Evolutionary conservation across 768 basidiomycete genomes (phyloP).

Genomic region (Ramaria rubella): DNA sequence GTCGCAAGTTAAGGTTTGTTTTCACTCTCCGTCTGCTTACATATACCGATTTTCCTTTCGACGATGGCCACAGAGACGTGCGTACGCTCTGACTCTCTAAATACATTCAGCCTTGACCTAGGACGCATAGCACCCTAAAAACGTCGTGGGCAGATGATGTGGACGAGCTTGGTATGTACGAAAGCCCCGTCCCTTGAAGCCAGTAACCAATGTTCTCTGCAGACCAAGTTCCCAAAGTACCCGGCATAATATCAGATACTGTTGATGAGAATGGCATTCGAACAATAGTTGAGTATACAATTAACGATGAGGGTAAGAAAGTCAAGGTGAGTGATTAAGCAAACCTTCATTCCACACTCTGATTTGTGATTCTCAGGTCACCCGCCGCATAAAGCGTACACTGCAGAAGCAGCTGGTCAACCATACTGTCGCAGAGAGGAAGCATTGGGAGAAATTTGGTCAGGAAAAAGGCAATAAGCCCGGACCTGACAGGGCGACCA

Average conservation of each 20-base stretch:
- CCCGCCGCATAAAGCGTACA: slow-evolving; percentile 76
- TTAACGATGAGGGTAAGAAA: slow-evolving; percentile 92
- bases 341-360: slow-evolving; percentile 2
- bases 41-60: neutral
- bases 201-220: neutral
- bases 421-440: slow-evolving; percentile 87
- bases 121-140: slow-evolving; percentile 30
- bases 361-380: slow-evolving; percentile 49
- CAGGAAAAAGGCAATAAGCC: slow-evolving; percentile 78
- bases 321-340: slow-evolving; percentile 61
- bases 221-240: slow-evolving; percentile 15
- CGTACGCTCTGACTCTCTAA: neutral
- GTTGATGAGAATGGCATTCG: slow-evolving; percentile 84
- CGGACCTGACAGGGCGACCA: slow-evolving; percentile 90
- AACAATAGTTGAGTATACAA: slow-evolving; percentile 71
- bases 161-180: slow-evolving; percentile 47
- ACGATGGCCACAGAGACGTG: slow-evolving; percentile 3
- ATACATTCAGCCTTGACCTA: neutral
- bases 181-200: neutral
- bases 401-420: slow-evolving; percentile 91
- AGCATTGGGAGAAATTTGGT: slow-evolving; percentile 93
- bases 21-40: neutral
- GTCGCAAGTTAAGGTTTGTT: too few species aligned
- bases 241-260: slow-evolving; percentile 55
- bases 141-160: slow-evolving; percentile 89